Evolutionary conservation across 345 rosid genomes (phyloP), one percentile per base, ranked within the genome.

Genomic region (Adansonia digitata): DNA sequence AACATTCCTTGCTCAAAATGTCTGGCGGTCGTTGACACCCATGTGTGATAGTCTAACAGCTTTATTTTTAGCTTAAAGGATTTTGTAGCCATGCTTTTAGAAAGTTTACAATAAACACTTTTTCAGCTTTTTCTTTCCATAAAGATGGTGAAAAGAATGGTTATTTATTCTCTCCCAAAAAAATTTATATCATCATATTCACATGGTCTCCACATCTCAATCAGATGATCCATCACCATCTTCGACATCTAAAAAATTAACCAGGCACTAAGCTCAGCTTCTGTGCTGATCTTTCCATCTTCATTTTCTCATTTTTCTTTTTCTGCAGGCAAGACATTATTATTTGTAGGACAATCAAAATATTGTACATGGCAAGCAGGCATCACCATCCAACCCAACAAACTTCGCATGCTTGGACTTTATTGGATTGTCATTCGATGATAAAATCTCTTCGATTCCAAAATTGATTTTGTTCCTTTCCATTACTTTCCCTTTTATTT

Each of bases 201-300:
- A 84, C 81, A 82, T 78, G 84, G 73, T 60, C 48, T 76, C 79
- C 82, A 73, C 57, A 67, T 24, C 52, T 52, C 74, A 17, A 55
- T 63, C 71, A 48, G 77, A 74, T 73, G 79, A 72, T 12, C 61
- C 43, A 70, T 82, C 79, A 60, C 79, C 73, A 71, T 80, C 84
- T 61, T 69, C 66, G 40, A 34, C 72, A 72, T 69, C n/a, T 45
- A 78, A 73, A 7, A 10, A 43, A 43, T n/a, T n/a, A n/a, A 74
- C 74, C 26, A 72, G 39, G n/a, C 69, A 49, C 56, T 62, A 75
- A 53, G 43, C 24, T 40, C 2, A 17, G 59, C 29, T 13, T 40
- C 3, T 22, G 59, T 39, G 63, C 39, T 71, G 74, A 49, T 49
- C 24, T 46, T 15, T 56, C 26, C 49, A 40, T 55, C 24, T 73